Base-by-base conservation (phyloP, 2,329 filamentous ascomycete species). In the Onygena corvina region DNA sequence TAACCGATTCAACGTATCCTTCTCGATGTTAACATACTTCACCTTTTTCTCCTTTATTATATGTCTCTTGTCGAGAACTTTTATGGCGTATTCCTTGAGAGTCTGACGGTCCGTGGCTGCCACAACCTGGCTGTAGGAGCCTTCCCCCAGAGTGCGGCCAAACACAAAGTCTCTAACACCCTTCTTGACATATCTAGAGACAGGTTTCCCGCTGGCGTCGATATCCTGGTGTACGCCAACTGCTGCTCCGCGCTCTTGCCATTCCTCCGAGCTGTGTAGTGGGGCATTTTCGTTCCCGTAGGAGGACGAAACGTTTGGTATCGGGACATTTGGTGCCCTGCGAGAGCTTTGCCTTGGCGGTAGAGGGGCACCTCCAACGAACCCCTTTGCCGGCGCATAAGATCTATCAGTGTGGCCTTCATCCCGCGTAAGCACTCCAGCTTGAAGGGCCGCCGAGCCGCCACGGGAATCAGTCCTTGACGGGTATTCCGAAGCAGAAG, bases 21-120 rank as follows among this genome's bases (percentile, higher is more conserved):
- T 95, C 68, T 98, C 92, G 60, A 98, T 98, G 68, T 96, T 98
- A 67, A 98, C 92, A 62, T 98, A 98, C 74, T 98, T 98, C 61
- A 98, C 94, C 75, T 98, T 98, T 69, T 94, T 96, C 70, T 98
- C 92, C 68, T 96, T 98, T 74, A 98, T 98, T 62, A 98, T 98
- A 66, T 98, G 92, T 60, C 88, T 80, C 70, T 98, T 98, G 69
- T 98, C 92, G 42, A 98, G 77, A 12, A 98, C 90, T 66, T 98
- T 98, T 69, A 98, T 89, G 21, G 92, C 92, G 62, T 96, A 96
- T 65, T 98, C 90, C 60, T 94, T 94, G 51, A 93, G 71, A 1
- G 87, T 94, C 66, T 94, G 87, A 53, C 90, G 81, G 66, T 98
- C 92, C 3, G 88, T 94, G 31, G 89, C 92, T 47, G 92, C 80